Base-by-base conservation (phyloP, 495 filamentous ascomycete genomes). In the Penicillium coffeae region DNA sequence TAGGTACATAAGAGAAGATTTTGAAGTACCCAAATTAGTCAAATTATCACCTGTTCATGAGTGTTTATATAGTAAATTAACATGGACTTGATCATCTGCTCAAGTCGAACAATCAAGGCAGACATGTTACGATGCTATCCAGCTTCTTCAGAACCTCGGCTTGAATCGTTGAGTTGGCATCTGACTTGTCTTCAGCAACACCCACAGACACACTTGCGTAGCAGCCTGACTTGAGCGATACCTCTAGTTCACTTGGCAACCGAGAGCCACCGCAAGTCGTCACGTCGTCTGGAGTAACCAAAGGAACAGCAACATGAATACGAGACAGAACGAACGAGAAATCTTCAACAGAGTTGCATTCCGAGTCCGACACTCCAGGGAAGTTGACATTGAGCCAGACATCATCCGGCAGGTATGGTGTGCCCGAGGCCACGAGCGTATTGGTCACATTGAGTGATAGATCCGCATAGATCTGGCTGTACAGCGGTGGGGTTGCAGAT, bases 381-480 rank as follows among this genome's bases (percentile, higher is more conserved):
- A 81, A 86, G 60, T 88, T 87, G 43, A 87, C 81, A 48, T 86
- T 87, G 38, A 88, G 70, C 73, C 74, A 88, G 10, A 77, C 69
- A 38, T 75, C 67, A 0, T 63, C 47, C 0, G 83, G 82, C 1
- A 86, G 69, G 45, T 83, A 86, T 0, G 84, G 84, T 9, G 61
- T 67, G n/a, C 80, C 81, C 8, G 77, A 68, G 8, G 56, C 66
- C 1, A 83, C 41, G 7, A 86, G 45, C 0, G 64, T 63, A 15
- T 82, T 63, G 7, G 77, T 81, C 2, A 88, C 47, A 27, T 76
- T 80, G 13, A 74, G 67, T 5, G 84, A 73, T 3, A 86, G 68
- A 40, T 83, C 71, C 1, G 82, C 82, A 51, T 87, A 86, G 8
- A 85, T 60, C 35, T 64, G 54, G 55, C 75, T 79, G 52, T 81